A percentile compares a stretch with the other conserved stretches of the same genome.
Conservation (phyloP, 257 asterid species). For the Fraxinus quadrangulata region DNA sequence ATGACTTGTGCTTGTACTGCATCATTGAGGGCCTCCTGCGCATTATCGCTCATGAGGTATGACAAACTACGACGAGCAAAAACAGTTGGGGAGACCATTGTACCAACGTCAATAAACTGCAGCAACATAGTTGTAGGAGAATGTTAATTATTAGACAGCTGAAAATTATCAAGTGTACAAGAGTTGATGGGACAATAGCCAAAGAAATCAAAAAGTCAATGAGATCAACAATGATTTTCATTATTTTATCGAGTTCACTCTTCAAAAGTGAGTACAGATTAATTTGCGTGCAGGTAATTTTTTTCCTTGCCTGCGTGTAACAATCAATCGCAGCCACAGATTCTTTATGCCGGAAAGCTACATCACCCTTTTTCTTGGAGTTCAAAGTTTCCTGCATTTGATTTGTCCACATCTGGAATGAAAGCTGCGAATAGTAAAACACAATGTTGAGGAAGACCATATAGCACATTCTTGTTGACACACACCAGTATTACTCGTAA, state of each 20-base stretch:
- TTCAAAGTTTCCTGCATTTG: constrained; percentile 76
- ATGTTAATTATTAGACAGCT: not conserved
- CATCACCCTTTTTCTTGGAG: constrained; percentile 74
- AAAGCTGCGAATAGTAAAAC: constrained; percentile 43
- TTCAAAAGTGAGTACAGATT: not conserved
- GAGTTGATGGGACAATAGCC: not conserved
- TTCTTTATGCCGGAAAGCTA: constrained; percentile 67
- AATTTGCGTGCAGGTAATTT: not conserved
- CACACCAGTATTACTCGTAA: not conserved
- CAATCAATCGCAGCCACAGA: constrained; percentile 57
- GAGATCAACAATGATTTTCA: not conserved
- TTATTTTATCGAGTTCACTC: not conserved
- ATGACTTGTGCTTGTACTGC: constrained; percentile 77
- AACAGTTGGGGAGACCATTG: constrained; percentile 73
- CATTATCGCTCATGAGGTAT: constrained; percentile 58
- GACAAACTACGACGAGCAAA: constrained; percentile 70
- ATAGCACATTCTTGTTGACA: not conserved
- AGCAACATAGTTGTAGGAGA: not conserved
- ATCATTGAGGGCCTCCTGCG: constrained; percentile 64
- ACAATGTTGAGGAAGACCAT: not conserved
- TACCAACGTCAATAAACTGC: constrained; percentile 75
- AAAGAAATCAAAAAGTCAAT: not conserved
- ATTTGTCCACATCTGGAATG: constrained; percentile 80
- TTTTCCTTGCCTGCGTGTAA: constrained; percentile 52
- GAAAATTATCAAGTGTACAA: not conserved